Base-by-base conservation (phyloP, 208 protist species). In the Trypanosoma cruzi region DNA sequence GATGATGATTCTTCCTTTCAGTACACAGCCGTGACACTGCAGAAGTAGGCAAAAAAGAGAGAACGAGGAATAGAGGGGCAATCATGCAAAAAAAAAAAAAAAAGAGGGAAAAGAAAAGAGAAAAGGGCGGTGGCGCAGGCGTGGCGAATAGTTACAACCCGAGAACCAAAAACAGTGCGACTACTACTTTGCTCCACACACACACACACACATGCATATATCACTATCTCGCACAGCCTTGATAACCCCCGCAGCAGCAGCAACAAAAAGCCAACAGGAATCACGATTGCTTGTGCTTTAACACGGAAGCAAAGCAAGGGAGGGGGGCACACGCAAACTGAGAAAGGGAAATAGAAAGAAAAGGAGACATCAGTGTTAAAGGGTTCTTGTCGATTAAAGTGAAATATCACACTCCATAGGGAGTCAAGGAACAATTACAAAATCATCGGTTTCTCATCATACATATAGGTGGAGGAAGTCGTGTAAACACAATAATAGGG, bases 401-500 rank as follows among this genome's bases (percentile, higher is more conserved):
- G 48, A 4, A 14, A 24, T 58, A 59, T 69, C 57, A 82, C 40
- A 31, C 68, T 60, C 50, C 52, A 24, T 55, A 62, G 2, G 60
- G 56, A 55, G 71, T 70, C 55, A 78, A 68, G 26, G 28, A 58
- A 80, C 64, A 80, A 53, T 68, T 63, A 75, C 61, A 62, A 75
- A n/a, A 61, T 57, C 29, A 77, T 63, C 59, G 69, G 22, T 66
- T 69, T 14, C 37, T 70, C 68, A 71, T 74, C 68, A 68, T 62
- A 4, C 52, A 32, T 34, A 14, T 10, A 14, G 4, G 26, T 34
- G 26, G 11, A 48, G 34, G 32, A 22, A n/a, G 46, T 5, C 37
- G 13, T 44, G 8, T 44, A 5, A 44, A 16, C 13, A n/a, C n/a
- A n/a, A n/a, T n/a, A n/a, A n/a, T n/a, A n/a, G n/a, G n/a, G n/a